Evolutionary conservation across 2,329 filamentous ascomycete genomes (phyloP), one percentile per base, ranked within the genome.

Genomic region (Mariannaea sp.): DNA sequence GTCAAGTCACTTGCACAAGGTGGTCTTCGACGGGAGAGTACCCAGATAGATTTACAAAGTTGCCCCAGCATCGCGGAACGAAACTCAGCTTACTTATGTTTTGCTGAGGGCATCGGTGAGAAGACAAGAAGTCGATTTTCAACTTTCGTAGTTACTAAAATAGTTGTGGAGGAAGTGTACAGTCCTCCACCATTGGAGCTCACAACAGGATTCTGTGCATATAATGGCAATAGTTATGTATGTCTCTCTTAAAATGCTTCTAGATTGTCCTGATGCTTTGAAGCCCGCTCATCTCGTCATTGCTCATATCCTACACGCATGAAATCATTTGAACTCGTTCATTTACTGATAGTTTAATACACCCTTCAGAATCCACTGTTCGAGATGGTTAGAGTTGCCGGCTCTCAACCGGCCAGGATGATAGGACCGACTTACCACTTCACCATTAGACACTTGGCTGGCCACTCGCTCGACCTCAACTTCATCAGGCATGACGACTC

Each of bases 361-460:
- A 12, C 72, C 74, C 49, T 79, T 81, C n/a, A 84, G 68, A 30
- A 92, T 81, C 90, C 90, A 95, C 62, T 80, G 42, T 13, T 10
- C 2, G 8, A 19, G 5, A 40, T 8, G 14, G 40, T 55, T 33
- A 36, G 39, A n/a, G 43, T 42, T 20, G n/a, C n/a, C 13, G 13
- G 29, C 42, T 58, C 50, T 22, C 49, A 27, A 10, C 27, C 19
- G 12, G 30, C 8, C 16, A 30, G 3, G 4, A 14, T 20, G 17
- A 44, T 6, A 12, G 4, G 22, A 16, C 19, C 5, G 6, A 74
- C 79, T 67, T 69, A 81, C 79, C 61, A 97, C 80, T 73, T 97
- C 89, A 4, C 94, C 94, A 69, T 97, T 99, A 3, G 84, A 82
- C 14, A 95, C 92, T 55, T 84, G 82, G 61, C 87, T 87, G 2